These are phyloP conservation scores for Mallotus repandus DNA, from an alignment of 441 rosid genomes.

Conservation along the genomic window DNA sequence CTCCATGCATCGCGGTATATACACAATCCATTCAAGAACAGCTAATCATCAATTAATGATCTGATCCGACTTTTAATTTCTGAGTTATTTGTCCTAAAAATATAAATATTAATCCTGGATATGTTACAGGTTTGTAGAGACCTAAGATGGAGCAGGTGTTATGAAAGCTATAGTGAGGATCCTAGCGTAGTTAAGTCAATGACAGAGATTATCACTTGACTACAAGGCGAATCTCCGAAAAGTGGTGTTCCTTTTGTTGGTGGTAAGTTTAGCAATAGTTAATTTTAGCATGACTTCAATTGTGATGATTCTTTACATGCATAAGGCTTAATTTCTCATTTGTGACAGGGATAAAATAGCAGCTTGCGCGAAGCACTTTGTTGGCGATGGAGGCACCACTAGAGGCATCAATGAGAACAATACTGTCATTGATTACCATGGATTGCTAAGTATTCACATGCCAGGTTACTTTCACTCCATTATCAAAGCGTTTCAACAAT, in stretches of 20 bases:
- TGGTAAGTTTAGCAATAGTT: slow-evolving; percentile 37
- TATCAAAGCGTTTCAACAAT: slow-evolving; percentile 60
- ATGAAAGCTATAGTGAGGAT: slow-evolving; percentile 72
- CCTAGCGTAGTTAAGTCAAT: slow-evolving; percentile 47
- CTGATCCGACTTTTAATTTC: not conserved
- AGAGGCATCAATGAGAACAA: slow-evolving; percentile 62
- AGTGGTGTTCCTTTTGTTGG: slow-evolving; percentile 58
- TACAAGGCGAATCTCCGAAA: slow-evolving; percentile 56
- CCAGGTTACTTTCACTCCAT: slow-evolving; percentile 51
- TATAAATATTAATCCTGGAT: not conserved
- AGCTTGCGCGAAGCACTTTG: slow-evolving; percentile 71
- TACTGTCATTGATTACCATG: slow-evolving; percentile 41
- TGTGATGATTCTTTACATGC: no score
- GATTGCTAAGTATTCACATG: slow-evolving; percentile 62
- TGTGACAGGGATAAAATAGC: slow-evolving; percentile 37
- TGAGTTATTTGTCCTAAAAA: not conserved
- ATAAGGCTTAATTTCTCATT: not conserved
- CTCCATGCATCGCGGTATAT: slow-evolving; percentile 67
- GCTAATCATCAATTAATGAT: no score
- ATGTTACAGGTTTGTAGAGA: slow-evolving; percentile 60
- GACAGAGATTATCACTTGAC: slow-evolving; percentile 59
- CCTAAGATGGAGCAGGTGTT: slow-evolving; percentile 78
- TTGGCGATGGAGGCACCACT: slow-evolving; percentile 75
- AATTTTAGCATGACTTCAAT: no score
- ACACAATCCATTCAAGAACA: not conserved